These are phyloP conservation scores for Aleurites moluccanus DNA, from an alignment of 441 rosid species.

Conservation along the genomic window DNA sequence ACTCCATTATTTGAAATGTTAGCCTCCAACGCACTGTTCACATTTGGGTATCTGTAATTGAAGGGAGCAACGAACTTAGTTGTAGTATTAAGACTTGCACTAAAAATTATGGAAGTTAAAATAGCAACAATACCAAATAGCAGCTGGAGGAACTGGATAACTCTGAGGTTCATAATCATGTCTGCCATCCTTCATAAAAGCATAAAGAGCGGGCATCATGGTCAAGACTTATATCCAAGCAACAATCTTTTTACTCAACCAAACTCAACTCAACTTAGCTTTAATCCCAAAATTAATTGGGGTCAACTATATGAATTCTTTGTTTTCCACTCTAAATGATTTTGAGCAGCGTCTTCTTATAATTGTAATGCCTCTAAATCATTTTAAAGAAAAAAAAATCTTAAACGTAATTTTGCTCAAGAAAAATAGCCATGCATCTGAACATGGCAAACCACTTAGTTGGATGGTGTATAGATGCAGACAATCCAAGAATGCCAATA, in stretches of 20 bases:
- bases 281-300: no score
- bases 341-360: no score
- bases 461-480: background rate
- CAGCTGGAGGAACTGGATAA: slow-evolving; percentile 42
- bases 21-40: slow-evolving; percentile 34
- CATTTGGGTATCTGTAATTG: slow-evolving; percentile 35
- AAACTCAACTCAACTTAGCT: no score
- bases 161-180: slow-evolving; percentile 42
- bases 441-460: background rate
- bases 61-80: slow-evolving; percentile 14
- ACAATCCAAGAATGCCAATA: background rate
- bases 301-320: no score
- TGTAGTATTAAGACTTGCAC: slow-evolving; percentile 4
- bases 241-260: background rate
- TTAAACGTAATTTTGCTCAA: background rate
- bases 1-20: slow-evolving; percentile 33
- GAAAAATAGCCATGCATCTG: background rate
- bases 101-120: background rate
- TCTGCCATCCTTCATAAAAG: slow-evolving; percentile 44
- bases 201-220: slow-evolving; percentile 12
- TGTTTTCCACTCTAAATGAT: no score
- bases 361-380: no score
- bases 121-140: slow-evolving; percentile 36
- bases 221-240: background rate
- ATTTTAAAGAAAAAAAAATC: background rate